A percentile compares a stretch with the other conserved stretches of the same genome.
Conservation (phyloP, 495 filamentous ascomycete species). For the Schizothecium vesticola region DNA sequence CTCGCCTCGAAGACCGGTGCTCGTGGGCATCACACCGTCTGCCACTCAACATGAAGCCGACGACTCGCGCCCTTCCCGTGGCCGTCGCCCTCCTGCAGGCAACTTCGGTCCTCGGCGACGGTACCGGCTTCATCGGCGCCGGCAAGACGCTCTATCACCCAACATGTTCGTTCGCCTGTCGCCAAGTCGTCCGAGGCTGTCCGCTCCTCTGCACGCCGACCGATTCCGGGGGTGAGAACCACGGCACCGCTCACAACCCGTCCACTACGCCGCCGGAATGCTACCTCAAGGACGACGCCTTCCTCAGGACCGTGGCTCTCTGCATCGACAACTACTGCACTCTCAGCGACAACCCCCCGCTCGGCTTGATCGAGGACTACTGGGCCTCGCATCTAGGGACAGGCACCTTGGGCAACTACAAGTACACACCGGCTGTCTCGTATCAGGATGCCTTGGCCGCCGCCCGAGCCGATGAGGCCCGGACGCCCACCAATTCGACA, state of each 20-base stretch:
- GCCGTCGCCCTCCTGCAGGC: slow-evolving; percentile 5
- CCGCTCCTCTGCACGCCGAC: slow-evolving; percentile 12
- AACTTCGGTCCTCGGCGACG: slow-evolving; percentile 11
- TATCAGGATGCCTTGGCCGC: slow-evolving; percentile 13
- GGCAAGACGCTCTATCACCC: slow-evolving; percentile 20
- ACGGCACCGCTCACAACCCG: slow-evolving; percentile 18
- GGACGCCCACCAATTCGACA: background rate
- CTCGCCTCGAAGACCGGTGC: background rate
- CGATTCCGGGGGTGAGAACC: slow-evolving; percentile 6
- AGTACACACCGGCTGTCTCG: slow-evolving; percentile 6
- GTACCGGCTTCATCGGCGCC: slow-evolving; percentile 14
- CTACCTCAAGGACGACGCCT: slow-evolving; percentile 13
- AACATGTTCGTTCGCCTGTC: slow-evolving; percentile 19
- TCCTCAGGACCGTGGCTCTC: slow-evolving; percentile 17
- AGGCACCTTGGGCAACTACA: slow-evolving; percentile 16
- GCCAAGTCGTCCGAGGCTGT: slow-evolving; percentile 14
- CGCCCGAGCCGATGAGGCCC: slow-evolving; percentile 5
- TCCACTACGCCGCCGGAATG: slow-evolving; percentile 16
- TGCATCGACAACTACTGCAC: slow-evolving; percentile 22
- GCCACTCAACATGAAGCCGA: background rate
- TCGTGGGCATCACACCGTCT: background rate
- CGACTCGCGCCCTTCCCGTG: background rate
- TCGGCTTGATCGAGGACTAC: slow-evolving; percentile 16
- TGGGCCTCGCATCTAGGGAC: slow-evolving; percentile 21
- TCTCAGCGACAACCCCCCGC: slow-evolving; percentile 11